phyloP scores from a whole-genome alignment of 1,139 yeast species.

The Blastobotrys persicus region DNA sequence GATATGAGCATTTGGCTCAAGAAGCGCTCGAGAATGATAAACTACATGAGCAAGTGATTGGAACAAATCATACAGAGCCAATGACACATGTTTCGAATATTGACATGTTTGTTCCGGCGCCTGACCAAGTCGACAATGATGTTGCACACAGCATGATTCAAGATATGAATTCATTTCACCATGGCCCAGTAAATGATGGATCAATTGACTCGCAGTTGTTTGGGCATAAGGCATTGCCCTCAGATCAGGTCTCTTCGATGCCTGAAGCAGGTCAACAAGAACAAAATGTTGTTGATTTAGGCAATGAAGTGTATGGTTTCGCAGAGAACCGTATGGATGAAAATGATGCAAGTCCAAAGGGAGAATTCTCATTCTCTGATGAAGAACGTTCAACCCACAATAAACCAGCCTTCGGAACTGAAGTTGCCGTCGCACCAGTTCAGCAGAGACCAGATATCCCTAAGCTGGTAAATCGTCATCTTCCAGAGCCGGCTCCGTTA shows the following conservation, averaged over 20 bases:
- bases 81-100: not conserved
- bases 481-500: conserved; percentile 13
- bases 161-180: conserved; percentile 4
- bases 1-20: not conserved
- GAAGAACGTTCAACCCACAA: conserved; percentile 8
- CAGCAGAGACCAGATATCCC: conserved; percentile 2
- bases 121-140: not conserved
- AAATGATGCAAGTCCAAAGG: not conserved
- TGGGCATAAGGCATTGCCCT: too few relatives aligned
- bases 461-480: not conserved
- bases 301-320: too few relatives aligned
- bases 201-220: not conserved
- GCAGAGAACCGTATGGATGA: conserved; percentile 7
- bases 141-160: conserved; percentile 11
- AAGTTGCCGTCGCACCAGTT: not conserved
- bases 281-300: not conserved
- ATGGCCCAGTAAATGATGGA: not conserved
- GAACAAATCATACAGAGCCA: not conserved
- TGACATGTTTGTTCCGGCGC: not conserved
- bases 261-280: not conserved
- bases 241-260: not conserved
- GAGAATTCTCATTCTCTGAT: not conserved
- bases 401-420: conserved; percentile 7
- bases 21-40: too few relatives aligned
- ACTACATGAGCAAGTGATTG: not conserved